Evolutionary conservation across 257 asterid genomes (phyloP).

Genomic region (Euphrasia confusa): DNA sequence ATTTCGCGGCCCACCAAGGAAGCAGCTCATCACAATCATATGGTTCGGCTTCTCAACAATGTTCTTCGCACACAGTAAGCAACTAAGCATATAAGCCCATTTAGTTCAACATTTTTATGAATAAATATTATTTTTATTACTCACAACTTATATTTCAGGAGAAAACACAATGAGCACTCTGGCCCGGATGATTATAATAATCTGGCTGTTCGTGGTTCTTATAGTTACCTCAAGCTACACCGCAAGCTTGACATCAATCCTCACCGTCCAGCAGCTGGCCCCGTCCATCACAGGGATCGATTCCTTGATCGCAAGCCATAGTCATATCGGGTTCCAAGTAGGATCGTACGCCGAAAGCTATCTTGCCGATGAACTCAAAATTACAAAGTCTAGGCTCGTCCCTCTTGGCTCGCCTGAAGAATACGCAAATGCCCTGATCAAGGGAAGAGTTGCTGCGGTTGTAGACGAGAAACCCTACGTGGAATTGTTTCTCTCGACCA

Average conservation of each 20-base stretch:
- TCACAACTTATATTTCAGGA: slow-evolving; percentile 30
- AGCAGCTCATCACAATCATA: slow-evolving; percentile 35
- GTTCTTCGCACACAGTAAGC: slow-evolving; percentile 42
- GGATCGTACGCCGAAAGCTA: slow-evolving; percentile 46
- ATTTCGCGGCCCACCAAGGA: slow-evolving; percentile 46
- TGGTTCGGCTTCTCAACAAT: slow-evolving; percentile 51
- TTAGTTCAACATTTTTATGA: too few species aligned
- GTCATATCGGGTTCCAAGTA: slow-evolving; percentile 50
- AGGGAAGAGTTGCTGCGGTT: slow-evolving; percentile 43
- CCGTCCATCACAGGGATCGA: slow-evolving; percentile 56
- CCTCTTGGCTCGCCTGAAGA: slow-evolving; percentile 47
- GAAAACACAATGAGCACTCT: slow-evolving; percentile 47
- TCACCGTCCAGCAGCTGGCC: slow-evolving; percentile 55
- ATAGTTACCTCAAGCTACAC: slow-evolving; percentile 60
- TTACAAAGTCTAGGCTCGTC: slow-evolving; percentile 34
- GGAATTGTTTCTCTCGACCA: slow-evolving; percentile 35
- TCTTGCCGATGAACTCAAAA: slow-evolving; percentile 32
- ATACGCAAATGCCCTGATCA: slow-evolving; percentile 31
- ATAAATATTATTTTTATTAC: too few species aligned
- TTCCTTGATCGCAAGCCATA: slow-evolving; percentile 32
- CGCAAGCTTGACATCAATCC: slow-evolving; percentile 65
- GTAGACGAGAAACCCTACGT: slow-evolving; percentile 50
- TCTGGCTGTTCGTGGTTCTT: slow-evolving; percentile 64
- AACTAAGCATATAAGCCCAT: neutral
- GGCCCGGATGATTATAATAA: slow-evolving; percentile 45